Conservation (phyloP, 805 yeast genomes). For the Candida cerambycidarum region DNA sequence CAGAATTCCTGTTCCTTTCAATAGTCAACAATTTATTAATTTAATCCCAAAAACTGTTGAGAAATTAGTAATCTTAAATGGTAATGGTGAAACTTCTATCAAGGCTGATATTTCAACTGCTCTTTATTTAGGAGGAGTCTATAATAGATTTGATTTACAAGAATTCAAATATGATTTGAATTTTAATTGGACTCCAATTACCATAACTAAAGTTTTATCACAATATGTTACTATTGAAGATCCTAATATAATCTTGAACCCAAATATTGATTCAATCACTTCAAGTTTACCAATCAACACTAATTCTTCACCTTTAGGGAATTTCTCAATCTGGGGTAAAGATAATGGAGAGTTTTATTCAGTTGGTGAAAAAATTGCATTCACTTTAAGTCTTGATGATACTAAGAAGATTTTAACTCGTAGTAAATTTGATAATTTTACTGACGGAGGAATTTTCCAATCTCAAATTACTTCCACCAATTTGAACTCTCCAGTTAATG, state of each 20-base stretch:
- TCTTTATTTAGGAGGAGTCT: constrained; percentile 51
- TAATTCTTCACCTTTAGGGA: constrained; percentile 43
- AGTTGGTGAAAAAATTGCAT: constrained; percentile 65
- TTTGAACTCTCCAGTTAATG: constrained; percentile 11
- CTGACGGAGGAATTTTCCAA: constrained; percentile 74
- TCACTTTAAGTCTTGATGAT: constrained; percentile 64
- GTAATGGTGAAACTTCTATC: constrained; percentile 43
- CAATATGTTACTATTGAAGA: constrained; percentile 38
- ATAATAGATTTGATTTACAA: constrained; percentile 39
- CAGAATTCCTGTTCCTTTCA: constrained; percentile 81
- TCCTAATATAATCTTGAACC: constrained; percentile 25
- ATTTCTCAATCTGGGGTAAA: constrained; percentile 62
- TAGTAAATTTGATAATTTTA: constrained; percentile 68
- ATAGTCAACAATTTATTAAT: constrained; percentile 55
- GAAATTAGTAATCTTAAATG: constrained; percentile 58
- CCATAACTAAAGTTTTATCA: constrained; percentile 48
- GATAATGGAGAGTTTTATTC: constrained; percentile 59
- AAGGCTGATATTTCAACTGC: constrained; percentile 75
- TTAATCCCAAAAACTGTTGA: constrained; percentile 58
- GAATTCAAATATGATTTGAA: constrained; percentile 54
- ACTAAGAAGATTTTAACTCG: constrained; percentile 52
- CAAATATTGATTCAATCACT: constrained; percentile 7
- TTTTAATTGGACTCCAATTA: constrained; percentile 56
- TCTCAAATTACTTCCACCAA: constrained; percentile 51
- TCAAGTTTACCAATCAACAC: constrained; percentile 27